Conservation (phyloP, 495 filamentous ascomycete species). For the Penicillium lividum region DNA sequence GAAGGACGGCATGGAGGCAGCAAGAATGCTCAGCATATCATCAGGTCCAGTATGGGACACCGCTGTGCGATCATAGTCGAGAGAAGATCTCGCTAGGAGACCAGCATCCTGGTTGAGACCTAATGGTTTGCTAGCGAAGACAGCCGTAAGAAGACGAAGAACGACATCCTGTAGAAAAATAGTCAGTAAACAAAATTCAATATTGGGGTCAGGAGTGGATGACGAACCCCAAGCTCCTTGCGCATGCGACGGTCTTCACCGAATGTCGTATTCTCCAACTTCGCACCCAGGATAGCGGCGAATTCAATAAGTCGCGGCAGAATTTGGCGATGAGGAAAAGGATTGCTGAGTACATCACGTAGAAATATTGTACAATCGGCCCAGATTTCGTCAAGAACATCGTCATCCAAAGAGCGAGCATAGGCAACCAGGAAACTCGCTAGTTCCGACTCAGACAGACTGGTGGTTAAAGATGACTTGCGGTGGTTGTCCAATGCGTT, state of each 20-base stretch:
- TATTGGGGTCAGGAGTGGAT: neutral
- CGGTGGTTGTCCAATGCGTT: conserved; percentile 72
- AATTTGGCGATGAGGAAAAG: conserved; percentile 90
- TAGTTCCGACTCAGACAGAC: conserved; percentile 76
- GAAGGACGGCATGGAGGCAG: conserved; percentile 75
- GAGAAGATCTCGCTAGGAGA: conserved; percentile 38
- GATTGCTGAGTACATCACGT: conserved; percentile 86
- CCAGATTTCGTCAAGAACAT: conserved; percentile 99
- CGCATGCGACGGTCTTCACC: conserved; percentile 95
- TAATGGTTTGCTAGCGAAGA: conserved; percentile 84
- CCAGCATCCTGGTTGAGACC: conserved; percentile 52
- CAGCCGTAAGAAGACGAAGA: conserved; percentile 79
- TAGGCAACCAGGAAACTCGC: conserved; percentile 89
- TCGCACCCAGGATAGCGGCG: conserved; percentile 83
- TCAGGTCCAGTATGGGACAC: conserved; percentile 55
- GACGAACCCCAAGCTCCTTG: conserved; percentile 81
- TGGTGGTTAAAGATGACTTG: conserved; percentile 84
- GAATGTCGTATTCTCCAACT: conserved; percentile 96
- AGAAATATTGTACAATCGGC: conserved; percentile 89
- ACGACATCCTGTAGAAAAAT: conserved; percentile 73
- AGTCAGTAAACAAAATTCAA: conserved; percentile 21
- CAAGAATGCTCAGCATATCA: conserved; percentile 79
- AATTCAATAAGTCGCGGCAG: conserved; percentile 87
- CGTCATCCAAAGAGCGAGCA: conserved; percentile 85
- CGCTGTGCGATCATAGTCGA: conserved; percentile 47